Conservation (phyloP, 441 rosid species). For the Arabidopsis hybrid region DNA sequence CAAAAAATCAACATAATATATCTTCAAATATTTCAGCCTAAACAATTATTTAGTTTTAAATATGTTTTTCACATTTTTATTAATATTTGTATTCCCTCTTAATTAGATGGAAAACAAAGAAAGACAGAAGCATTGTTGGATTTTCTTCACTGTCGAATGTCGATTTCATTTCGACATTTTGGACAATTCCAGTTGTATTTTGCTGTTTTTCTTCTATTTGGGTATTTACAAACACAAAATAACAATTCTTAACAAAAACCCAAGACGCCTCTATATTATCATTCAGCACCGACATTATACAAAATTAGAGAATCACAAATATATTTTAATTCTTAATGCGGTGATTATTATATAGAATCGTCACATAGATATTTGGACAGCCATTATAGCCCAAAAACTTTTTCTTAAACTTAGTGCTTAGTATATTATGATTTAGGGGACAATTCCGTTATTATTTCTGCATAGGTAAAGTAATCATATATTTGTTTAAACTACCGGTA, state of each 20-base stretch:
- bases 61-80: not conserved
- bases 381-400: conserved; percentile 28
- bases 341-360: conserved; percentile 36
- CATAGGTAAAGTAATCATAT: conserved; percentile 15
- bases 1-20: too few species aligned
- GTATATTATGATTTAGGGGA: conserved; percentile 31
- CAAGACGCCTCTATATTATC: conserved; percentile 33
- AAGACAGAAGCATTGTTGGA: conserved; percentile 27
- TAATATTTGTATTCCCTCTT: not conserved
- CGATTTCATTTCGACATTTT: conserved; percentile 8
- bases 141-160: conserved; percentile 16
- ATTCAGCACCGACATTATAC: conserved; percentile 43
- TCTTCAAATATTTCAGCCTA: too few species aligned
- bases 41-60: too few species aligned
- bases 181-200: conserved; percentile 45
- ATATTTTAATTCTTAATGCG: conserved; percentile 20
- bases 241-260: conserved; percentile 41
- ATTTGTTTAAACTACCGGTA: conserved; percentile 2
- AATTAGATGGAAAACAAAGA: not conserved
- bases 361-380: conserved; percentile 33
- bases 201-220: conserved; percentile 35
- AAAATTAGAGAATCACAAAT: conserved; percentile 22
- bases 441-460: conserved; percentile 27
- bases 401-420: conserved; percentile 36
- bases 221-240: conserved; percentile 30